phyloP scores from a whole-genome alignment of 495 filamentous ascomycete species.

The Trichodelitschia bisporula region DNA sequence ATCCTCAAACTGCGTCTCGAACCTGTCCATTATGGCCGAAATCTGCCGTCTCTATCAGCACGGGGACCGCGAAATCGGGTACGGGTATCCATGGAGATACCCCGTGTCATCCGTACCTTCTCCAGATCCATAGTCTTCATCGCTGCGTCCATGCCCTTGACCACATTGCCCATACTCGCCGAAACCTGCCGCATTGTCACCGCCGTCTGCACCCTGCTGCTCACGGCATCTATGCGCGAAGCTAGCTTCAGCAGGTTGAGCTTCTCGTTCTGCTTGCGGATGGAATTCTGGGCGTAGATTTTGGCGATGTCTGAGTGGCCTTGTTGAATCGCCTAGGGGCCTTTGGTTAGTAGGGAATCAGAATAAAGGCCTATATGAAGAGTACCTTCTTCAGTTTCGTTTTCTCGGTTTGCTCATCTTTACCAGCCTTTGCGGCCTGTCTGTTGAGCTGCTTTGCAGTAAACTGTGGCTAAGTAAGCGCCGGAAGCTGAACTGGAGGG shows the following conservation, averaged over 20 bases:
- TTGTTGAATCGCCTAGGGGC: constrained; percentile 31
- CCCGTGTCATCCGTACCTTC: no score
- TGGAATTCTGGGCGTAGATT: constrained; percentile 65
- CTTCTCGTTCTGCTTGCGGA: constrained; percentile 49
- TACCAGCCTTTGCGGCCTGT: constrained; percentile 56
- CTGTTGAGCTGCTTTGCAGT: constrained; percentile 64
- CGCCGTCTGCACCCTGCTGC: constrained; percentile 35
- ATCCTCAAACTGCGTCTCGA: constrained; percentile 64
- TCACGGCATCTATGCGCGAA: constrained; percentile 36
- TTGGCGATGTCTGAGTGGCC: constrained; percentile 53
- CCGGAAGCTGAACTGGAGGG: constrained; percentile 3
- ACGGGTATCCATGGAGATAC: no score
- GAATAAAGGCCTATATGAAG: no score
- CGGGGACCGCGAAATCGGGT: no score
- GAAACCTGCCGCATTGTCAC: constrained; percentile 42
- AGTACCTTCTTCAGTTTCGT: constrained; percentile 56
- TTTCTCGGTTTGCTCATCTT: constrained; percentile 61
- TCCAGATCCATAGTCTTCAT: constrained; percentile 51
- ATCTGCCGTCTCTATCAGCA: no score
- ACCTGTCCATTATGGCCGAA: constrained; percentile 44
- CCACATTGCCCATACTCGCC: constrained; percentile 36
- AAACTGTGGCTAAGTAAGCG: constrained; percentile 26
- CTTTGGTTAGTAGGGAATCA: no score
- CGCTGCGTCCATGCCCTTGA: constrained; percentile 36
- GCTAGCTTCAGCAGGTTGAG: constrained; percentile 34